These are phyloP conservation scores for Ensete glaucum DNA, from an alignment of 176 grass and related monocot species.

Conservation along the genomic window DNA sequence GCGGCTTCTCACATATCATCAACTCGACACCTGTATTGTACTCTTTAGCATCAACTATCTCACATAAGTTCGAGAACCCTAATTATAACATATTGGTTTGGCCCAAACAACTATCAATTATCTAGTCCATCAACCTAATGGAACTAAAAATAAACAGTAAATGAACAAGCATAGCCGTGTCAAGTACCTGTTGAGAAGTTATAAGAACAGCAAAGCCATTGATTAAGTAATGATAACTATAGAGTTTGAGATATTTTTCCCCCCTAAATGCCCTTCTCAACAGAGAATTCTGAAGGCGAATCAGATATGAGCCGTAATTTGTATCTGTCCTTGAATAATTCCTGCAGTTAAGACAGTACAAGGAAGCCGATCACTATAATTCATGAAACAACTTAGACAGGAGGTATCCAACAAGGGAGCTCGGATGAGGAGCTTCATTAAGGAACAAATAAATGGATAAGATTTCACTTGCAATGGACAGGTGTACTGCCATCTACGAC, in stretches of 20 bases:
- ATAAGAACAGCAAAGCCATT: conserved; percentile 93
- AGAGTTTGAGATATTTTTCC: conserved; percentile 71
- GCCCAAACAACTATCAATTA: too few relatives aligned
- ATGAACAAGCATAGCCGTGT: not conserved
- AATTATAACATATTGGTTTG: not conserved
- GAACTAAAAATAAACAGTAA: not conserved
- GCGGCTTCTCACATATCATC: too few relatives aligned
- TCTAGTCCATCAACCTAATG: not conserved
- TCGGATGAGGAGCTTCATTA: not conserved
- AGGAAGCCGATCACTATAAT: not conserved
- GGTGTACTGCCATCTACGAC: too few relatives aligned
- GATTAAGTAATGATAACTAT: conserved; percentile 91
- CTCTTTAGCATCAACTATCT: too few relatives aligned
- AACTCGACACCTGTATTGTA: too few relatives aligned
- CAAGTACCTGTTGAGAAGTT: conserved; percentile 71
- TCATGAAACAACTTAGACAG: not conserved
- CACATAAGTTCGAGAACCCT: too few relatives aligned
- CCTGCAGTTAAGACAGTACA: conserved; percentile 38
- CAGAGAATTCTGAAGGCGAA: conserved; percentile 73
- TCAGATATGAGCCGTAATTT: conserved; percentile 67
- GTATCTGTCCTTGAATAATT: conserved; percentile 39
- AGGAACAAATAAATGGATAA: too few relatives aligned
- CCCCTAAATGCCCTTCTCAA: conserved; percentile 76
- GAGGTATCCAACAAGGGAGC: not conserved
- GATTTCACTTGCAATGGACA: too few relatives aligned